Evolutionary conservation across 2,329 filamentous ascomycete genomes (phyloP), one percentile per base, ranked within the genome.

Genomic region (Neoascochyta sp.): DNA sequence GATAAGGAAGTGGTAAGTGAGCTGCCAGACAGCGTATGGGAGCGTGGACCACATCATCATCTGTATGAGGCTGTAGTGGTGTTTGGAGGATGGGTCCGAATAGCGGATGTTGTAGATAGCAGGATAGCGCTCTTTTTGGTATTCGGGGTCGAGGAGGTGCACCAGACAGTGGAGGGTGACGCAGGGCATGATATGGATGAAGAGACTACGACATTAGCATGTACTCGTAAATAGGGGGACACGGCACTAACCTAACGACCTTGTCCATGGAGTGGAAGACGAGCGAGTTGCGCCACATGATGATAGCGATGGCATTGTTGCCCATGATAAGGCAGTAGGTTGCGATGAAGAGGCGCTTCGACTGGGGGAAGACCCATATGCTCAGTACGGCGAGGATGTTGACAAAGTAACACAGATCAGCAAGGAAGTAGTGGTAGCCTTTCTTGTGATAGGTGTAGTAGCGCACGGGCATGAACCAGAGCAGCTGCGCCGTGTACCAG

Each of bases 241-340:
- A 19, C 10, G 26, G 45, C 20, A 36, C 67, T 46, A 64, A 80
- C 59, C 86, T 92, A 9, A 89, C 93, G 39, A 96, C 88, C 66
- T 98, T 98, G 73, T 98, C 92, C 65, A 98, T 81, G 57, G 87
- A 94, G 70, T 98, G 92, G 63, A 98, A 98, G 25, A 98, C 92
- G 56, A 98, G 77, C 17, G 89, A 95, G 63, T 98, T 98, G 43
- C 92, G 81, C 92, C 92, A 98, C 89, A 98, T 92, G 58, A 92
- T 88, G 61, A 98, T 96, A 9, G 92, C 92, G 25, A 95, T 81
- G 12, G 92, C 92, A 58, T 98, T 98, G 66, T 98, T 98, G 42
- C 92, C 92, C 57, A 86, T 93, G 7, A 89, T 86, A 18, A 98
- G 72, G 54, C 92, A 96, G 64, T 89, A 98, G 1, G 86, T 83